Conservation (phyloP, 257 asterid genomes). For the Gentiana dahurica region DNA sequence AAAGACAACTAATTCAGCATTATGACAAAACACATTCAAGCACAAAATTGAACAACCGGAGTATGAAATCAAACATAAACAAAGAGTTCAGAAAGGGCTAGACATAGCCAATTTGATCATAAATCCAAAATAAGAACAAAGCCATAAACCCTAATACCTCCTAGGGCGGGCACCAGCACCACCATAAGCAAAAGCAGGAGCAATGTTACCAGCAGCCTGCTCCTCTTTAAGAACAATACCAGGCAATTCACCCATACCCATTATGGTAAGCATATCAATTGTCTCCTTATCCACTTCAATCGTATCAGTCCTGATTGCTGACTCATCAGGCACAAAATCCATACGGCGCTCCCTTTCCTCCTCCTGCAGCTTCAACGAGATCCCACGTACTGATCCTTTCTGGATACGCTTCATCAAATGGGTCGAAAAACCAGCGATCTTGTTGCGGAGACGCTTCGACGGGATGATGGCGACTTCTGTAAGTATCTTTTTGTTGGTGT, state of each 20-base stretch:
- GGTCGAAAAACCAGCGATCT: slow-evolving; percentile 37
- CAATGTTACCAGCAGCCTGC: neutral
- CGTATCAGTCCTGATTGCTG: slow-evolving; percentile 36
- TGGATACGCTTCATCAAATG: slow-evolving; percentile 40
- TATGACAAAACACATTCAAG: too few species aligned
- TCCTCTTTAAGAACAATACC: slow-evolving; percentile 28
- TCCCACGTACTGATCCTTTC: slow-evolving; percentile 34
- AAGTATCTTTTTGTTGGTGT: slow-evolving; percentile 35
- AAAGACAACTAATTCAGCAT: too few species aligned
- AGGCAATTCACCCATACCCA: slow-evolving; percentile 44
- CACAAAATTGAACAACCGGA: too few species aligned
- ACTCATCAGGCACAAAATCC: slow-evolving; percentile 49
- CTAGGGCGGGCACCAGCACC: slow-evolving; percentile 14
- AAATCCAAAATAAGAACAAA: too few species aligned
- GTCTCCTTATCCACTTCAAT: slow-evolving; percentile 50
- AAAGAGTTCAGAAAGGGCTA: too few species aligned
- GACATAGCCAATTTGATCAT: too few species aligned
- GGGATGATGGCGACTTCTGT: slow-evolving; percentile 38
- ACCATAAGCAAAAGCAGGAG: slow-evolving; percentile 6
- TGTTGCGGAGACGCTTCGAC: slow-evolving; percentile 31
- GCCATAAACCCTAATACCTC: slow-evolving; percentile 9
- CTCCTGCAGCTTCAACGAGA: slow-evolving; percentile 34
- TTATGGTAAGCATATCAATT: slow-evolving; percentile 33
- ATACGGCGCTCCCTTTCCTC: slow-evolving; percentile 40
- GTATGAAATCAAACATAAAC: too few species aligned